A percentile compares a stretch with the other conserved stretches of the same genome.
These are phyloP conservation scores for Penicillium aurantiogriseum DNA, from an alignment of 2,329 filamentous ascomycete genomes.

Conservation along the genomic window DNA sequence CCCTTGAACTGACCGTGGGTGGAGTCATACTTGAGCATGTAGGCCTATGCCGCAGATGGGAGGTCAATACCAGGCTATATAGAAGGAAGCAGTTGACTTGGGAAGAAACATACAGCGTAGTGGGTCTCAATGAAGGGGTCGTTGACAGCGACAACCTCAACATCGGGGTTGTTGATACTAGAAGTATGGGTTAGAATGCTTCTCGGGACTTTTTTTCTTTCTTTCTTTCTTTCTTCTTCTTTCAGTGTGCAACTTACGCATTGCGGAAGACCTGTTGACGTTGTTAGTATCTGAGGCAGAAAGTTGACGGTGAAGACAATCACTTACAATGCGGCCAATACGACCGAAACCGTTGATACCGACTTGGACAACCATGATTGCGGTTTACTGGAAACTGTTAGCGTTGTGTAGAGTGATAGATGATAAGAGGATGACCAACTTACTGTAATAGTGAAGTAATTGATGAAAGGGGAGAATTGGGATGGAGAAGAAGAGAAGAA, in stretches of 20 bases:
- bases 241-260: constrained; percentile 59
- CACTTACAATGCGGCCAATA: constrained; percentile 83
- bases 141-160: constrained; percentile 95
- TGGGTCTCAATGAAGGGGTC: constrained; percentile 98
- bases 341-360: constrained; percentile 99
- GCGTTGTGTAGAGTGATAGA: constrained; percentile 8
- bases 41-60: constrained; percentile 61
- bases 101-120: constrained; percentile 77
- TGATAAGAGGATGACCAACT: neutral
- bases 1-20: constrained; percentile 97
- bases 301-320: neutral
- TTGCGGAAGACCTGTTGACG: constrained; percentile 79
- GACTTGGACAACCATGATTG: constrained; percentile 58
- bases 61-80: constrained; percentile 1
- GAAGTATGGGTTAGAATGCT: constrained; percentile 16
- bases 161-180: constrained; percentile 78
- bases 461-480: constrained; percentile 2
- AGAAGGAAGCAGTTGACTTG: neutral
- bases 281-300: constrained; percentile 24
- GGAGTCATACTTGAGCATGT: constrained; percentile 99
- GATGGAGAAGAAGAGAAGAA: constrained; percentile 5
- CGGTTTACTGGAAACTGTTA: constrained; percentile 33
- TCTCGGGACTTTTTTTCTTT: neutral
- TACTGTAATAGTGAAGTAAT: constrained; percentile 13
- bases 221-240: neutral